Conservation (phyloP, 2,329 filamentous ascomycete species). For the Aspergillus japonicus region DNA sequence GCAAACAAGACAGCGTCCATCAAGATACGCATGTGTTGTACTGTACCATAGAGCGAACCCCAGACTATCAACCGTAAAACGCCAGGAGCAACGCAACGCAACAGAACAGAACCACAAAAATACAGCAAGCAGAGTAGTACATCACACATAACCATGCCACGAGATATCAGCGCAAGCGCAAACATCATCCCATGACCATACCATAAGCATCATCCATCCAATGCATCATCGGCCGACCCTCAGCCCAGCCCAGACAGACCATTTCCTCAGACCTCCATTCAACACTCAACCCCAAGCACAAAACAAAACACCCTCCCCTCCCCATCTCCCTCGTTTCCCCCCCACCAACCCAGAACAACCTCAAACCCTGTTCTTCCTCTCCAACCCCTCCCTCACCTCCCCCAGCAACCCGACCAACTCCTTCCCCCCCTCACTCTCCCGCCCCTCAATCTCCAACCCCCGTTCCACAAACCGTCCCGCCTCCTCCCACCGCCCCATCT, state of each 20-base stretch:
- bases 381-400: slow-evolving; percentile 63
- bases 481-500: slow-evolving; percentile 88
- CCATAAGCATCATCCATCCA: background rate
- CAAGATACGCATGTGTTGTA: too few relatives aligned
- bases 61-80: too few relatives aligned
- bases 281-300: too few relatives aligned
- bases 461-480: slow-evolving; percentile 73
- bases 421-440: slow-evolving; percentile 48
- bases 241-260: too few relatives aligned
- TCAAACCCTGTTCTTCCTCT: slow-evolving; percentile 30
- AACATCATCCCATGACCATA: background rate
- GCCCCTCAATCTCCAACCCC: slow-evolving; percentile 79
- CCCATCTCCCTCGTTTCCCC: slow-evolving; percentile 54
- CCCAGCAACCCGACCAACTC: slow-evolving; percentile 60
- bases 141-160: background rate
- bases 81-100: too few relatives aligned
- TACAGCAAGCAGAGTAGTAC: background rate
- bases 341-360: background rate
- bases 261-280: too few relatives aligned
- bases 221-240: too few relatives aligned
- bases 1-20: too few relatives aligned
- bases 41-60: too few relatives aligned
- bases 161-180: background rate
- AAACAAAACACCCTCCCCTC: background rate
- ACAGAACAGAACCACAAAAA: too few relatives aligned